Evolutionary conservation across 371 early-diverging fungal species (phyloP).

Genomic region (Phascolomyces articulosus): DNA sequence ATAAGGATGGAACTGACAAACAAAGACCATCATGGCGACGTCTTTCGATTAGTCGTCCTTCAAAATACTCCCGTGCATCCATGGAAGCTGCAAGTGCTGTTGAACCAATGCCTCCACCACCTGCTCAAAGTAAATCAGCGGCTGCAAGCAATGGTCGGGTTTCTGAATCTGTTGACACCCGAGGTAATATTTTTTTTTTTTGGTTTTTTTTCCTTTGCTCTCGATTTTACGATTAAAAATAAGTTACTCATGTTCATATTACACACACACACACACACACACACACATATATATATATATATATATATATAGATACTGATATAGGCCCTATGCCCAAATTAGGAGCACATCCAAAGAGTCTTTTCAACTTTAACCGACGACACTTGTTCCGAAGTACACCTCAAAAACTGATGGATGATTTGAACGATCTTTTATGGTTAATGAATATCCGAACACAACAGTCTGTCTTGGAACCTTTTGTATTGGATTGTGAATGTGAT

Average conservation of each 20-base stretch:
- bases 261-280: neutral
- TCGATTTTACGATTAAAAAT: too few species aligned
- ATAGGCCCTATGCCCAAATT: conserved; percentile 17
- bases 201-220: too few species aligned
- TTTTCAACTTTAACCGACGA: conserved; percentile 39
- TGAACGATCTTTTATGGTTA: conserved; percentile 19
- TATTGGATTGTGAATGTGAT: conserved; percentile 30
- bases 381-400: conserved; percentile 35
- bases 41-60: conserved; percentile 17
- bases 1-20: conserved; percentile 3
- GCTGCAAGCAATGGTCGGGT: conserved; percentile 3
- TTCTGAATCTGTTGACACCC: conserved; percentile 4
- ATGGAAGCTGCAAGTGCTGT: conserved; percentile 16
- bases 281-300: neutral
- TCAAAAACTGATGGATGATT: conserved; percentile 29
- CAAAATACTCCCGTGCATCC: conserved; percentile 13
- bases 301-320: neutral
- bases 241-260: too few species aligned
- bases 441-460: conserved; percentile 23
- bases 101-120: conserved; percentile 14
- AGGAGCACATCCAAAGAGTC: conserved; percentile 29
- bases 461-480: conserved; percentile 22
- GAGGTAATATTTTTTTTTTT: conserved; percentile 4
- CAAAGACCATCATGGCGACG: conserved; percentile 17
- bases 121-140: conserved; percentile 1